Base-by-base conservation (phyloP, 1,139 yeast genomes). In the Candida pseudocylindracea region DNA sequence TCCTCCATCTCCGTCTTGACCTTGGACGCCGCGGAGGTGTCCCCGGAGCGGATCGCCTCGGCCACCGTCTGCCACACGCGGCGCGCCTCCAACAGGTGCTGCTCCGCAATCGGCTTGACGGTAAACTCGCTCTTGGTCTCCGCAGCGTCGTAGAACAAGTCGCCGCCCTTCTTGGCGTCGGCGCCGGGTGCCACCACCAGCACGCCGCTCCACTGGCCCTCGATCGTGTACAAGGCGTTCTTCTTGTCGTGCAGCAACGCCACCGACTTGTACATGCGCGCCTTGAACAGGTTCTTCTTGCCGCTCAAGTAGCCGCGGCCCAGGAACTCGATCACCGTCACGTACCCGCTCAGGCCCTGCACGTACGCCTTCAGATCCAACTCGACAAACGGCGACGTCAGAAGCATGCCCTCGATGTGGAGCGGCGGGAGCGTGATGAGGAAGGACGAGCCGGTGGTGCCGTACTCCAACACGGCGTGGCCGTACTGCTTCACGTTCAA, bases 231-330 rank as follows among this genome's bases (percentile, higher is more conserved):
- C 39, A 83, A 51, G 2, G 91, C 78, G 37, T 70, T 67, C 33
- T 65, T 70, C 47, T 75, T 68, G 37, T 51, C 45, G 20, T 51
- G 46, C 29, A 72, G 57, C 12, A 63, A 63, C 28, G 61, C 53
- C 35, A 52, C 52, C 46, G 66, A 67, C 42, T 67, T 63, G 51
- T 52, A 76, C 36, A 85, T 66, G 45, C 85, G 65, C 28, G 94
- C 92, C 55, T 81, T 85, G 58, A 75, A 83, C 8, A 85, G 57
- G 55, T 88, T 85, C 59, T 83, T 85, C 61, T 83, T 85, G 41
- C 98, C 98, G n/a, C 83, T 66, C 48, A 88, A 80, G 58, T 83
- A 88, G 25, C 98, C 98, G 51, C 88, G 72, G 28, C 98, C 98
- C 31, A 79, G 63, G 53, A 68, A 88, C 44, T 80, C 94, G 41